A percentile compares a stretch with the other conserved stretches of the same genome.
These are phyloP conservation scores for Aspergillus versicolor DNA, from an alignment of 2,329 filamentous ascomycete genomes.

Conservation along the genomic window DNA sequence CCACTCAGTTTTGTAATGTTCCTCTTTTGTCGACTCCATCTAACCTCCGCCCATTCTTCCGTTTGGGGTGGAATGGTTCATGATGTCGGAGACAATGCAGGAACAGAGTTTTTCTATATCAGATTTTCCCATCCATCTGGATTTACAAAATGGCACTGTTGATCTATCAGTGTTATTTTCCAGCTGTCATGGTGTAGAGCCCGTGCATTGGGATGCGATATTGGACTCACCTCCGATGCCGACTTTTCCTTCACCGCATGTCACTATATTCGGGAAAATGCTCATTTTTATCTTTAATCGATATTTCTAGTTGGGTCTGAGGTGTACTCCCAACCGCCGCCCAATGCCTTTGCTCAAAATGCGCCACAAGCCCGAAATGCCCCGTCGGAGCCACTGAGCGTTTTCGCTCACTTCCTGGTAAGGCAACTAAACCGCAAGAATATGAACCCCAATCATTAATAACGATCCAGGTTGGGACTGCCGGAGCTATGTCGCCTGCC, in stretches of 20 bases:
- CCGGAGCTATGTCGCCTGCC: conserved; percentile 21
- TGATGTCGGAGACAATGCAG: background rate
- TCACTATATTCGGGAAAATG: background rate
- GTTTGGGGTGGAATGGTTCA: background rate
- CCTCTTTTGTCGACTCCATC: background rate
- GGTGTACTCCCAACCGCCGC: conserved; percentile 1
- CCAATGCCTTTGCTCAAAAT: conserved; percentile 6
- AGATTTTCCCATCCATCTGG: background rate
- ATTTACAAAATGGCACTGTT: background rate
- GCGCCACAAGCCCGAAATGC: background rate
- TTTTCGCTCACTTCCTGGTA: conserved; percentile 39
- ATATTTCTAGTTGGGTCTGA: background rate
- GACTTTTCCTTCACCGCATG: background rate
- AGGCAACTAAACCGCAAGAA: conserved; percentile 5
- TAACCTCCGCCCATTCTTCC: background rate
- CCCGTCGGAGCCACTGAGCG: conserved; percentile 22
- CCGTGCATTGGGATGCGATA: background rate
- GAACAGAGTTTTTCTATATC: background rate
- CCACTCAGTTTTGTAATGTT: background rate
- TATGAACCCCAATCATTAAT: background rate
- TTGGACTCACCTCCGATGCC: background rate
- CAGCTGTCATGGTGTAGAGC: background rate
- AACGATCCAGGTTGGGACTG: conserved; percentile 25
- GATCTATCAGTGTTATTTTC: background rate
- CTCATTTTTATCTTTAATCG: background rate